Evolutionary conservation across 345 rosid genomes (phyloP), one percentile per base, ranked within the genome.

Genomic region (Brassica carinata): DNA sequence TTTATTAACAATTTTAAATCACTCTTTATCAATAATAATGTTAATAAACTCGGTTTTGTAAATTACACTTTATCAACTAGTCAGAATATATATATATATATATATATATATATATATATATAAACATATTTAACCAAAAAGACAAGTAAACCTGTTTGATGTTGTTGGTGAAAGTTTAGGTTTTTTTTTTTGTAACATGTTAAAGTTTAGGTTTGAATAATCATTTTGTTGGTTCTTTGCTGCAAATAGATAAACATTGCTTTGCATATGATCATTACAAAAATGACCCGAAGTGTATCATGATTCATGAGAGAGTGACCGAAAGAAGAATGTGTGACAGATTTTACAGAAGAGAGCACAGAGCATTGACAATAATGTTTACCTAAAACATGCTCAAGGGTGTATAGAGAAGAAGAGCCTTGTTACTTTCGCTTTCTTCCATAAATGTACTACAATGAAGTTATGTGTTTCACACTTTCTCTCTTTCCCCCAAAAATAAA

Each of bases 301-400:
- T 27, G 73, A 36, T 7, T 72, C n/a, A 72, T 30, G 65, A 27
- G 53, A 65, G 18, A 43, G 19, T 23, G 36, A 43, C 5, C 13
- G 8, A 38, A 61, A 59, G 65, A 78, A 67, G 69, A 18, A 31
- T 5, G 33, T 5, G 43, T 51, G 64, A 70, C 38, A 63, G 64
- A 77, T 61, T 29, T 77, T 72, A 79, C 82, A 79, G 34, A 64
- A 27, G 30, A 27, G 30, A 27, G 30, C 30, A 48, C 55, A 43
- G 15, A 61, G 26, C 67, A 72, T 14, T 43, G 13, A 15, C 53
- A 67, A n/a, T 45, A 73, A 3, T 58, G 64, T 15, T 26, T 69
- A 63, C 79, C 79, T 69, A 74, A 74, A 80, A 75, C 76, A 75
- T 75, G 83, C 72, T 69, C n/a, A 14, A 64, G 75, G 61, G 23